A percentile compares a stretch with the other conserved stretches of the same genome.
phyloP scores from a whole-genome alignment of 2,329 filamentous ascomycete genomes.

The Cordyceps cicadae region DNA sequence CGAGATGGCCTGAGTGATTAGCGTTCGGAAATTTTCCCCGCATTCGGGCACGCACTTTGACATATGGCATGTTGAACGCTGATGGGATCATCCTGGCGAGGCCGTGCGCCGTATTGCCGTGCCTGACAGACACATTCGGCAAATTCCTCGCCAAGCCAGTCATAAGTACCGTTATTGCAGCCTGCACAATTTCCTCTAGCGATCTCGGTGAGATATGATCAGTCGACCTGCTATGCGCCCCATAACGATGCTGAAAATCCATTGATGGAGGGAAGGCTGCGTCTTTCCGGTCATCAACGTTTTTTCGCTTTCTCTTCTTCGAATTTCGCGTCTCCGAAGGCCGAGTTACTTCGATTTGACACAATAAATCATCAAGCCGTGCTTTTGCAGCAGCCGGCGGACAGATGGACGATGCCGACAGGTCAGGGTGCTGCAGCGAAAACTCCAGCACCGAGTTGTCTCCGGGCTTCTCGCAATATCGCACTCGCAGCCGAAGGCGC shows the following conservation, averaged over 20 bases:
- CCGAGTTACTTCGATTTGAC: conserved; percentile 19
- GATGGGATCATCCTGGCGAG: conserved; percentile 25
- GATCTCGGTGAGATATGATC: fast-evolving
- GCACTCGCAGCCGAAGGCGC: conserved; percentile 22
- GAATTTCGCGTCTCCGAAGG: background rate
- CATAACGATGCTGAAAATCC: background rate
- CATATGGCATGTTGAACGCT: conserved; percentile 29
- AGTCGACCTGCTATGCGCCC: background rate
- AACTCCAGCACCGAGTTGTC: conserved; percentile 20
- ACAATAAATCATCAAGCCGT: conserved; percentile 20
- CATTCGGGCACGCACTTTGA: conserved; percentile 21
- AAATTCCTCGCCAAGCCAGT: conserved; percentile 18
- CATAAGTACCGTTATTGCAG: conserved; percentile 20
- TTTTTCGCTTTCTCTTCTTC: background rate
- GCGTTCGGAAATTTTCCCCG: background rate
- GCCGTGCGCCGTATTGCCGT: conserved; percentile 15
- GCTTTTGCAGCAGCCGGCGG: conserved; percentile 20
- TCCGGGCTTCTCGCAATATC: conserved; percentile 12
- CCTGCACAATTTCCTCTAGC: conserved; percentile 13
- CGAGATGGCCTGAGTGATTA: conserved; percentile 18
- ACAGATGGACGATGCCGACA: conserved; percentile 23
- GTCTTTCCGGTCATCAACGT: background rate
- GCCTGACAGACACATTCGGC: conserved; percentile 16
- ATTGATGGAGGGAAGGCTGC: background rate
- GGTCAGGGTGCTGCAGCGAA: conserved; percentile 29